phyloP scores from a whole-genome alignment of 768 basidiomycete genomes.

The Trametes maxima region DNA sequence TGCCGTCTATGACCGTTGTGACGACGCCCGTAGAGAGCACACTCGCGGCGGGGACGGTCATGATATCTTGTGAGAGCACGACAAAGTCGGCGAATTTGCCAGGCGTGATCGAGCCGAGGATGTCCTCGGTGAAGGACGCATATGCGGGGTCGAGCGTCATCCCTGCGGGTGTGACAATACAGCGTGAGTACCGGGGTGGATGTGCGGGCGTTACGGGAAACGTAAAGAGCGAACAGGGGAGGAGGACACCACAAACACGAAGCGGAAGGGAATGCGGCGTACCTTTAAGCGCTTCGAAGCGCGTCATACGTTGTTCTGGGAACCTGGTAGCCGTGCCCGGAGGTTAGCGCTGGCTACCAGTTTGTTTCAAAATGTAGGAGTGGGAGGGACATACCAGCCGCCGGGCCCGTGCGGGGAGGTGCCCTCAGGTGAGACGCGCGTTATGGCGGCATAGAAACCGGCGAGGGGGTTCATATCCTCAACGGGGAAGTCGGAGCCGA shows the following conservation, averaged over 20 bases:
- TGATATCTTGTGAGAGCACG: constrained; percentile 82
- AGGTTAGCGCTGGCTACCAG: not conserved
- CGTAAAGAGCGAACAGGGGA: too few relatives aligned
- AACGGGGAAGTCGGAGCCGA: constrained; percentile 92
- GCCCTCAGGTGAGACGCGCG: constrained; percentile 69
- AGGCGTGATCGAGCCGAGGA: constrained; percentile 71
- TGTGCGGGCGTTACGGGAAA: too few relatives aligned
- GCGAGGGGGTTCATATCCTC: constrained; percentile 83
- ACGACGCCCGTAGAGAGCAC: constrained; percentile 71
- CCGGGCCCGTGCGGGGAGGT: constrained; percentile 78
- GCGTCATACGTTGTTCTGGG: constrained; percentile 74
- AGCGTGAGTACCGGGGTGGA: too few relatives aligned
- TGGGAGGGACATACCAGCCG: constrained; percentile 65
- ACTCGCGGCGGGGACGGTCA: constrained; percentile 57
- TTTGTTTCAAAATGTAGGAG: not conserved
- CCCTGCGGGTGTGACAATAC: too few relatives aligned
- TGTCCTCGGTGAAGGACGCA: constrained; percentile 77
- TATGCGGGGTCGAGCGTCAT: constrained; percentile 90
- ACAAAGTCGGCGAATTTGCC: constrained; percentile 88
- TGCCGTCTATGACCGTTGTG: constrained; percentile 81
- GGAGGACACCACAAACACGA: too few relatives aligned
- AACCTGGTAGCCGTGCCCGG: constrained; percentile 54
- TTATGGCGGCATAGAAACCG: constrained; percentile 87
- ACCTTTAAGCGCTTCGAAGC: constrained; percentile 77
- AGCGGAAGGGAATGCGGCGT: too few relatives aligned